These are phyloP conservation scores for Barnettozyma hawaiiensis DNA, from an alignment of 1,139 yeast genomes.

Conservation along the genomic window DNA sequence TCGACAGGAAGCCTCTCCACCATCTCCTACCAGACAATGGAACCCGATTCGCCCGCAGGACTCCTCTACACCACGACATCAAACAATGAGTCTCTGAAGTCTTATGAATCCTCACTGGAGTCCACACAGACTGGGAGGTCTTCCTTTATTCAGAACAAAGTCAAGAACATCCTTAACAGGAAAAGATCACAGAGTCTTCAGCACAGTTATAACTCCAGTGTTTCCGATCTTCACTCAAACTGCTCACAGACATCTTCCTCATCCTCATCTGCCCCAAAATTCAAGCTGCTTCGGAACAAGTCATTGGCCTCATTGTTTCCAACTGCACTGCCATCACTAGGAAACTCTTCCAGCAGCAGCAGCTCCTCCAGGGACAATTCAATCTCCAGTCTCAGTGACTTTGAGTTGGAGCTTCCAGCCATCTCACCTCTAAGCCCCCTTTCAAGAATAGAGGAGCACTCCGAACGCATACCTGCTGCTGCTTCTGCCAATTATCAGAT, in stretches of 20 bases:
- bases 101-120: slow-evolving; percentile 21
- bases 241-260: slow-evolving; percentile 6
- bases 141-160: slow-evolving; percentile 8
- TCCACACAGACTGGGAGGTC: slow-evolving; percentile 19
- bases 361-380: slow-evolving; percentile 15
- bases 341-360: slow-evolving; percentile 1
- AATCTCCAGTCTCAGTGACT: slow-evolving; percentile 14
- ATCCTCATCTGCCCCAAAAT: slow-evolving; percentile 7
- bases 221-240: not conserved
- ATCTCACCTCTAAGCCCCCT: slow-evolving; percentile 12
- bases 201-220: not conserved
- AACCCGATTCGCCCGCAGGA: not conserved
- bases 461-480: slow-evolving; percentile 9
- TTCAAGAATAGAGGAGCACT: slow-evolving; percentile 21
- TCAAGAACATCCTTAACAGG: slow-evolving; percentile 13
- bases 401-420: slow-evolving; percentile 8
- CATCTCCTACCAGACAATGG: not conserved
- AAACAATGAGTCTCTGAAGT: slow-evolving; percentile 20
- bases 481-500: slow-evolving; percentile 7
- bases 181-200: slow-evolving; percentile 23
- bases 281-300: slow-evolving; percentile 17
- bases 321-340: slow-evolving; percentile 3
- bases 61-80: slow-evolving; percentile 13
- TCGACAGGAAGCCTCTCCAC: not conserved
- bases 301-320: slow-evolving; percentile 17